Base-by-base conservation (phyloP, 805 yeast genomes). In the Teunomyces aglyptinius region DNA sequence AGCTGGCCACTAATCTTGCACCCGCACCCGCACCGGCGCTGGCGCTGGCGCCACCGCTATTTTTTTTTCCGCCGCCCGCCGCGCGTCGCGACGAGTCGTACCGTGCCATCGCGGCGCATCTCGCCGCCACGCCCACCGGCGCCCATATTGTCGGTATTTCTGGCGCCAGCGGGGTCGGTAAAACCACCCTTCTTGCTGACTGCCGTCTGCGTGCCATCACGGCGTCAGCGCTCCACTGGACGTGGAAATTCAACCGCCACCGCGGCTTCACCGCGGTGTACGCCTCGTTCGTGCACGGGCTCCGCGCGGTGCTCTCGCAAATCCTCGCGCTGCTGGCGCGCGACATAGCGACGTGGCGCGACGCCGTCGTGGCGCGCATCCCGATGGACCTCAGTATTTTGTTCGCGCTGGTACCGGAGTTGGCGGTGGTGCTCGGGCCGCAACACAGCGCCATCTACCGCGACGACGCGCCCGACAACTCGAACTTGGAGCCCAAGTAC, bases 141-240 rank as follows among this genome's bases (percentile, higher is more conserved):
- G 33, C 10, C 5, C 8, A 31, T 5, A 10, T 31, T 12, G 33
- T 31, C 16, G 48, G 75, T 5, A 53, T 77, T 3, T 52, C 59
- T 1, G 82, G 83, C 12, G 66, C 59, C 3, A 47, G 70, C 1
- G 83, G 83, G 2, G 56, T 64, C 5, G 83, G 83, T 1, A 77
- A 76, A 53, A 62, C 78, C 0, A 58, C 73, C 4, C 47, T 77
- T 6, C 54, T 78, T 5, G 60, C 60, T 24, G 77, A 73, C 24
- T 49, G 77, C 38, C 67, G 64, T 43, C 59, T 67, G 5, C 54
- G 56, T 2, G 64, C 76, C 4, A 52, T 68, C 8, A 54, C 68
- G 1, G 59, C 60, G 27, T 63, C 64, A 41, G 58, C 54, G 19
- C 61, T 67, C 49, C 61, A 57, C 46, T 57, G 63, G 22, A 52